Conservation (phyloP, 2,329 filamentous ascomycete species). For the Penicillium sp. region DNA sequence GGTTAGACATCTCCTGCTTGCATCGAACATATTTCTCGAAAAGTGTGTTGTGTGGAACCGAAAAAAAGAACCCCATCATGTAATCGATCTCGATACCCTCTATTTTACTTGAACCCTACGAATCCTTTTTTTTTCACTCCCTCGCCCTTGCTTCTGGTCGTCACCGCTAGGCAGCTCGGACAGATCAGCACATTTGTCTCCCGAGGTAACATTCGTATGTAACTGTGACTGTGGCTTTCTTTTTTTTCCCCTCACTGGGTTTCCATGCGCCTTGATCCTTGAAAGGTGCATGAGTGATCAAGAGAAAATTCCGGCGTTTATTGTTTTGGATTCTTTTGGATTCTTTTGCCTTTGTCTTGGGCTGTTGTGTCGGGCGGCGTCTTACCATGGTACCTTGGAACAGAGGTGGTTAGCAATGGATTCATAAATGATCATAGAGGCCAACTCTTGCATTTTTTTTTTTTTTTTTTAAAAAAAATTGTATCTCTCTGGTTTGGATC, state of each 20-base stretch:
- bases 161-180: constrained; percentile 15
- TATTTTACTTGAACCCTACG: constrained; percentile 11
- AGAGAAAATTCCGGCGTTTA: constrained; percentile 23
- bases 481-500: no score
- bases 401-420: constrained; percentile 24
- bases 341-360: constrained; percentile 17
- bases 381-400: constrained; percentile 17
- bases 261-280: constrained; percentile 3
- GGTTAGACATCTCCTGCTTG: constrained; percentile 19
- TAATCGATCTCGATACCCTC: constrained; percentile 37
- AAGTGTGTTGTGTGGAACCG: constrained; percentile 6
- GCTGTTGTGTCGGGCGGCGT: constrained; percentile 26
- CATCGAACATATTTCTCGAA: constrained; percentile 13
- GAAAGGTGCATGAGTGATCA: constrained; percentile 12
- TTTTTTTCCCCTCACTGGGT: background rate
- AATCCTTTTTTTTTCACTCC: constrained; percentile 6
- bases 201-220: constrained; percentile 19
- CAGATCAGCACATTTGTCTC: constrained; percentile 10
- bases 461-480: no score
- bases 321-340: constrained; percentile 21
- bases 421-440: constrained; percentile 2
- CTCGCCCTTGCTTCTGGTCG: constrained; percentile 27
- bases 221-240: constrained; percentile 10
- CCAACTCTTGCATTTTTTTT: background rate
- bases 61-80: constrained; percentile 15